Evolutionary conservation across 2,329 filamentous ascomycete species (phyloP).

Genomic region (Huntiella bhutanensis): DNA sequence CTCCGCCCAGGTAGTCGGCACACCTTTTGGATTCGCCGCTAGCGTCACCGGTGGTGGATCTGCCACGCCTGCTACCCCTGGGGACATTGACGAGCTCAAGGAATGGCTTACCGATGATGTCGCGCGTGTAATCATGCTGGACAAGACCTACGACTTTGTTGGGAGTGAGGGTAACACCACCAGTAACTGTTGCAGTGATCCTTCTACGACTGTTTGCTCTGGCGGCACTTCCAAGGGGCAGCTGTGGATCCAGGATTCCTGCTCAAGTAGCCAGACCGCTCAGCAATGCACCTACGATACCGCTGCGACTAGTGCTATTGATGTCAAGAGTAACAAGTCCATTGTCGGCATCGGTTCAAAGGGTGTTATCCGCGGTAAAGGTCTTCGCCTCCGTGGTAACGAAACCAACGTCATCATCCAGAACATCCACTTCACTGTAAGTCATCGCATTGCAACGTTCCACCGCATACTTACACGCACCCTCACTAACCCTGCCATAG

Average conservation of each 20-base stretch:
- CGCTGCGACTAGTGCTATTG: slow-evolving; percentile 12
- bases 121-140: slow-evolving; percentile 20
- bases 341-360: slow-evolving; percentile 21
- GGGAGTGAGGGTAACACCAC: slow-evolving; percentile 14
- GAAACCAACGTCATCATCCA: slow-evolving; percentile 21
- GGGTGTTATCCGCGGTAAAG: slow-evolving; percentile 24
- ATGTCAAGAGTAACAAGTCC: slow-evolving; percentile 23
- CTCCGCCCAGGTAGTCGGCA: slow-evolving; percentile 17
- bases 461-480: background rate
- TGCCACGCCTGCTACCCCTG: slow-evolving; percentile 25
- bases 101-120: slow-evolving; percentile 17
- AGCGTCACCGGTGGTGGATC: slow-evolving; percentile 32
- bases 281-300: slow-evolving; percentile 2
- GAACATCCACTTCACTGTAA: slow-evolving; percentile 17
- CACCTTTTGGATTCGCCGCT: slow-evolving; percentile 17
- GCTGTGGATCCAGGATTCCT: slow-evolving; percentile 16
- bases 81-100: slow-evolving; percentile 23
- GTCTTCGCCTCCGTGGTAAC: slow-evolving; percentile 19
- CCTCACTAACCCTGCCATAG: background rate
- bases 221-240: slow-evolving; percentile 13
- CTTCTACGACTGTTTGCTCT: slow-evolving; percentile 12
- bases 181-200: slow-evolving; percentile 15
- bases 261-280: slow-evolving; percentile 14
- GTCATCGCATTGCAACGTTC: background rate
- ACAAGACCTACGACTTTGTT: slow-evolving; percentile 17